Percentiles rank a stretch among this genome's conserved stretches.
Evolutionary conservation across 2,329 filamentous ascomycete genomes (phyloP).

Genomic region (Parafenestella ontariensis): DNA sequence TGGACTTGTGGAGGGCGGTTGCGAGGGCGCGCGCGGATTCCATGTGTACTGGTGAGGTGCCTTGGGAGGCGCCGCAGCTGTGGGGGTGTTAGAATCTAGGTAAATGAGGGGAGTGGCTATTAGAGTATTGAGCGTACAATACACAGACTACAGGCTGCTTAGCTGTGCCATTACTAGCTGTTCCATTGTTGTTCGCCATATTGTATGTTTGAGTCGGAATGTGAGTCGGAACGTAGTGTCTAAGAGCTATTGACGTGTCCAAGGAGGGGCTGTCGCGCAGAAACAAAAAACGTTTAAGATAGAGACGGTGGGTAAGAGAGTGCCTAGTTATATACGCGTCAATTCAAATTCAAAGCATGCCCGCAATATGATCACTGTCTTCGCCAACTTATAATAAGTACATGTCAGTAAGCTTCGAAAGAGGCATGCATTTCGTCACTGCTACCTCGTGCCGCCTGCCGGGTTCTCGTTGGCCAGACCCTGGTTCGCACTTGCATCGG

Average conservation of each 20-base stretch:
- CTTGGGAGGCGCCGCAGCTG: constrained; percentile 81
- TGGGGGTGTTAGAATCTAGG: constrained; percentile 14
- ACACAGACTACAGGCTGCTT: constrained; percentile 79
- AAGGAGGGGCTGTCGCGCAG: constrained; percentile 9
- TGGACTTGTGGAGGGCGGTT: constrained; percentile 73
- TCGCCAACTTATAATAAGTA: constrained; percentile 14
- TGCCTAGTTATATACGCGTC: neutral
- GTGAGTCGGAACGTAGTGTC: constrained; percentile 14
- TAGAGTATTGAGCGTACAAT: constrained; percentile 63
- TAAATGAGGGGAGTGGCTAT: neutral
- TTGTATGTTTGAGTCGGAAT: constrained; percentile 11
- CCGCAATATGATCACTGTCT: neutral
- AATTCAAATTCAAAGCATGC: neutral
- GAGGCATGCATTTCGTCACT: constrained; percentile 21
- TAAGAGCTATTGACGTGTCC: constrained; percentile 4
- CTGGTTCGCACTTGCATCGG: constrained; percentile 4
- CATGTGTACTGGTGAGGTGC: constrained; percentile 76
- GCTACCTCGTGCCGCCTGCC: constrained; percentile 5
- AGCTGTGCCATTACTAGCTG: constrained; percentile 15
- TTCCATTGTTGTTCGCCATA: constrained; percentile 30
- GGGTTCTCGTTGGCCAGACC: constrained; percentile 23
- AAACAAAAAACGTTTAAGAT: neutral
- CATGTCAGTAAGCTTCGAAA: constrained; percentile 7
- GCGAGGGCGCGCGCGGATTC: constrained; percentile 80
- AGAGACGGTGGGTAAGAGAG: neutral